Evolutionary conservation across 139 green algal genomes (phyloP).

Genomic region (Medakamo hakoo): DNA sequence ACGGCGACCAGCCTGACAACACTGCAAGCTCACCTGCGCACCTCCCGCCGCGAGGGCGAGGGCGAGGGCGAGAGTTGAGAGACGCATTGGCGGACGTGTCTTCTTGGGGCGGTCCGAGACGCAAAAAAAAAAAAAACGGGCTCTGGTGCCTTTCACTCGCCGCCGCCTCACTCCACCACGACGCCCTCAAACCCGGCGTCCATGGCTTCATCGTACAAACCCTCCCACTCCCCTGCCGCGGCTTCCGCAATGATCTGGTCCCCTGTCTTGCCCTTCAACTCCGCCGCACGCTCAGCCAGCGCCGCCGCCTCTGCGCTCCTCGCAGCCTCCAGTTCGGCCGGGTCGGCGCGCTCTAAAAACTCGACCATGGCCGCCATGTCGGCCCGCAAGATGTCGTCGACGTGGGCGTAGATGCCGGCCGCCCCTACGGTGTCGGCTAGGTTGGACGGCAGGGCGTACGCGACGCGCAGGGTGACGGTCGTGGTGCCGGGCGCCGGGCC

Average conservation of each 20-base stretch:
- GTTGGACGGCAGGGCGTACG: conserved; percentile 6
- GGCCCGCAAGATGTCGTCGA: conserved; percentile 10
- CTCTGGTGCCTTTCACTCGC: too few species aligned
- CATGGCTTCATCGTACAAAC: not conserved
- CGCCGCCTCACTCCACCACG: too few species aligned
- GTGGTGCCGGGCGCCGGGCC: not conserved
- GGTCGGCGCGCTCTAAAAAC: conserved; percentile 1
- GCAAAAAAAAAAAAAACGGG: too few species aligned
- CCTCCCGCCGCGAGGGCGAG: too few species aligned
- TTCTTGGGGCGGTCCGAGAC: too few species aligned
- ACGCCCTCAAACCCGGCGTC: too few species aligned
- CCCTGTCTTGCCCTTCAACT: not conserved
- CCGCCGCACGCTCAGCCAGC: not conserved
- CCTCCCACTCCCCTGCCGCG: not conserved
- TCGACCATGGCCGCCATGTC: conserved; percentile 7
- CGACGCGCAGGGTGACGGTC: conserved; percentile 4
- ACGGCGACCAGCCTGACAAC: too few species aligned
- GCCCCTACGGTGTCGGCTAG: conserved; percentile 4
- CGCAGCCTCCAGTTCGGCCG: not conserved
- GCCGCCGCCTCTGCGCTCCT: not conserved
- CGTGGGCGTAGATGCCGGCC: conserved; percentile 7
- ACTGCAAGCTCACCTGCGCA: too few species aligned
- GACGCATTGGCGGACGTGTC: not conserved
- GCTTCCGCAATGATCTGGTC: not conserved
- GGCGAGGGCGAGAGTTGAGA: not conserved